Evolutionary conservation across 805 yeast genomes (phyloP).

Genomic region (Sporopachydermia quercuum): DNA sequence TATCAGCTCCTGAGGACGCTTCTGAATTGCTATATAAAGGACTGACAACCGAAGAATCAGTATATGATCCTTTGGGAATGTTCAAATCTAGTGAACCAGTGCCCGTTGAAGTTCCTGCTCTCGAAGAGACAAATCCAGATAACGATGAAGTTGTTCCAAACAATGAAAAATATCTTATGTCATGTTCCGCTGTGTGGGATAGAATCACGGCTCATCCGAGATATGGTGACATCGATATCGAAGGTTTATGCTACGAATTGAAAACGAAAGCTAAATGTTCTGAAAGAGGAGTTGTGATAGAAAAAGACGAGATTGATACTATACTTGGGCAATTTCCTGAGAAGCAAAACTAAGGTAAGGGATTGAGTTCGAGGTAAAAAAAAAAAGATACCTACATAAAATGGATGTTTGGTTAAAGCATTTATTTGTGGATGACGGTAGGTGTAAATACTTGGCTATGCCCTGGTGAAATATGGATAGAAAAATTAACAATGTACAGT

Average conservation of each 20-base stretch:
- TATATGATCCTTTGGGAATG: constrained; percentile 36
- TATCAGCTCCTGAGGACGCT: too few relatives aligned
- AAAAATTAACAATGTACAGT: too few relatives aligned
- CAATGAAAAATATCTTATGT: constrained; percentile 35
- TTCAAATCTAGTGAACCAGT: neutral
- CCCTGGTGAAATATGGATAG: too few relatives aligned
- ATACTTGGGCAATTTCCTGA: constrained; percentile 20
- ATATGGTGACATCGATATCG: constrained; percentile 86
- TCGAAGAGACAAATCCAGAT: constrained; percentile 11
- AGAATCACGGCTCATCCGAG: constrained; percentile 87
- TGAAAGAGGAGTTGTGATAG: constrained; percentile 80
- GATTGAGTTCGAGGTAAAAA: too few relatives aligned
- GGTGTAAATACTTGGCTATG: too few relatives aligned
- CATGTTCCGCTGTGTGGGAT: constrained; percentile 94
- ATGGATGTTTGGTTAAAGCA: too few relatives aligned
- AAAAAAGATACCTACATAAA: too few relatives aligned
- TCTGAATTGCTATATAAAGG: constrained; percentile 4
- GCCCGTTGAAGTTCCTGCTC: neutral
- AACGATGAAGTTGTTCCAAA: constrained; percentile 50
- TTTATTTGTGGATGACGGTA: too few relatives aligned
- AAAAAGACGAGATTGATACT: constrained; percentile 61
- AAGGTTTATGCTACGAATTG: constrained; percentile 80
- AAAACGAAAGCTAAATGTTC: constrained; percentile 91
- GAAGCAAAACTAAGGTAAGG: neutral
- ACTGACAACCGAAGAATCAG: constrained; percentile 40